Base-by-base conservation (phyloP, 768 basidiomycete species). In the Rhizopogon roseolus region DNA sequence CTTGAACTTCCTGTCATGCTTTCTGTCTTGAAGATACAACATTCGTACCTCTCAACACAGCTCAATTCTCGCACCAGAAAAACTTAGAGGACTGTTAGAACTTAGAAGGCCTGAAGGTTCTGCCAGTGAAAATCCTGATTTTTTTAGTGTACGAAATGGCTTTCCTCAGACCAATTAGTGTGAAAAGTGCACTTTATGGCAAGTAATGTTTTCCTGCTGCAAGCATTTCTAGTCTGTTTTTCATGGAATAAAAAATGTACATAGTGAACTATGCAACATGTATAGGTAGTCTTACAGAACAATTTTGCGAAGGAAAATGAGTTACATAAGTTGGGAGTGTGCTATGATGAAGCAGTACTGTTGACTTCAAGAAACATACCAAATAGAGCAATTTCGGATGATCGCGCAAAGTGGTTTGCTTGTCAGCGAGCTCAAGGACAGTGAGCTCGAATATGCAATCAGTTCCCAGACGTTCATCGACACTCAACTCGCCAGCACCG, bases 391-490 rank as follows among this genome's bases (percentile, higher is more conserved):
- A 22, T 22, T 22, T 22, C 22, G 22, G 22, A 22, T 22, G 22
- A 22, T n/a, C 22, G 22, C 22, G 22, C 22, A 22, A 22, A 22
- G 22, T 13, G 28, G 28, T 29, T 28, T 17, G 28, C 11, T 45
- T 29, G 17, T 45, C 29, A 29, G 32, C 32, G 19, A 22, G 22
- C 22, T 22, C 22, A 3, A 8, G 32, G 19, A 49, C 48, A 42
- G 43, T 40, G 6, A 51, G 41, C 36, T 52, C n/a, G 49, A 41
- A 17, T 17, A 67, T 66, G 67, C 67, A 69, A 22, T 25, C 62
- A 4, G 50, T 55, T 17, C 66, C 62, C 38, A 56, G 61, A 56
- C 68, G 68, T 28, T 60, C 62, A 27, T 68, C 66, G 25, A 66
- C 64, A 36, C 57, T 63, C 48, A 57, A 57, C 19, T 28, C 56